These are phyloP conservation scores for Epichloe brachyelytri DNA, from an alignment of 2,329 filamentous ascomycete genomes.

Conservation along the genomic window DNA sequence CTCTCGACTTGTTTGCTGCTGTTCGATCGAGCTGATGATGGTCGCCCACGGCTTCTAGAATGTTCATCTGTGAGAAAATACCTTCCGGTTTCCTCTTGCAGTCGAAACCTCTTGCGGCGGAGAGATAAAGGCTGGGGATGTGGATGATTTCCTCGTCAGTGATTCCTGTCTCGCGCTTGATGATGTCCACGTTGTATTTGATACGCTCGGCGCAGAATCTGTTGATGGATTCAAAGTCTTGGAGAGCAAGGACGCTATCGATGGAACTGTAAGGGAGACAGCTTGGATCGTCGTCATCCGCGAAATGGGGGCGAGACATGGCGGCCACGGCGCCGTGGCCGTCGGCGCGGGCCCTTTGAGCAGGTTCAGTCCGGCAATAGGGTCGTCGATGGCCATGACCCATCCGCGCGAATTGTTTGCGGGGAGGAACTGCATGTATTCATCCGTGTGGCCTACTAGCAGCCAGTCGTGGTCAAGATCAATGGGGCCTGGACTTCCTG, in stretches of 20 bases:
- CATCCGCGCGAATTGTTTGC: slow-evolving; percentile 13
- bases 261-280: neutral
- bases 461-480: slow-evolving; percentile 18
- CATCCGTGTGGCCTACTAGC: slow-evolving; percentile 14
- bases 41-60: too few relatives aligned
- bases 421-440: slow-evolving; percentile 18
- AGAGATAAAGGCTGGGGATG: slow-evolving; percentile 12
- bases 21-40: too few relatives aligned
- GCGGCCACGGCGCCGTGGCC: slow-evolving; percentile 13
- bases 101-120: neutral
- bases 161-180: slow-evolving; percentile 13
- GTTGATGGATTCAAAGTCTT: slow-evolving; percentile 1
- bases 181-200: slow-evolving; percentile 10
- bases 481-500: slow-evolving; percentile 22
- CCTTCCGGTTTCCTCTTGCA: neutral
- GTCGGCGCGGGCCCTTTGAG: slow-evolving; percentile 9
- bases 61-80: neutral
- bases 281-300: neutral
- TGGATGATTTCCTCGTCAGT: slow-evolving; percentile 11
- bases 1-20: too few relatives aligned
- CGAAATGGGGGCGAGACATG: neutral
- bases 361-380: slow-evolving; percentile 13
- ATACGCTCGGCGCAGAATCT: slow-evolving; percentile 7
- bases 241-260: neutral
- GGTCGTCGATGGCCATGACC: slow-evolving; percentile 13